Evolutionary conservation across 2,329 filamentous ascomycete species (phyloP), one percentile per base, ranked within the genome.

Genomic region (Talaromyces sp.): DNA sequence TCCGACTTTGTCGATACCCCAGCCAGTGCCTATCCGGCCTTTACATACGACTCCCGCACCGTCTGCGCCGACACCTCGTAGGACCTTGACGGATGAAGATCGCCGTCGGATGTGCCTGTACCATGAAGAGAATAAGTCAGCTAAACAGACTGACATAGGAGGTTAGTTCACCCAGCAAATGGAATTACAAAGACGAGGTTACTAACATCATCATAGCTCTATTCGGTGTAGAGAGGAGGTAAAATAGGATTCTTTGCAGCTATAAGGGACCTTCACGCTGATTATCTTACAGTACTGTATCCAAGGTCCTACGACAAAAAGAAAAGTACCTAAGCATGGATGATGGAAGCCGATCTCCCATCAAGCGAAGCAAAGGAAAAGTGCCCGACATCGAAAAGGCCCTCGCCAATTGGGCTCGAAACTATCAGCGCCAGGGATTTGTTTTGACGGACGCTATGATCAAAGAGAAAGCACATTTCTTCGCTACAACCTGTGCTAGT

Each of bases 221-320:
- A 75, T 99, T 99, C 79, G 94, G 93, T 41, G 95, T 99, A 61
- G 95, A 99, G 81, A 84, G 95, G 89, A 98, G 95, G 95, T 98
- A 88, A 68, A 68, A 68, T 24, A 22, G 9, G 19, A 14, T 22
- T 13, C 3, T 45, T 47, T 7, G 24, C 5, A 35, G 31, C 11
- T 57, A 60, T 72, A 64, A 33, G 31, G 24, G 43, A n/a, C 13
- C 24, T 45, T 37, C 13, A 62, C 58, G 19, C 62, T 67, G 37
- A 66, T 56, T 10, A n/a, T 31, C 39, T 3, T 9, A 59, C 77
- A 99, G 95, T 81, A 99, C 95, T 58, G 95, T 99, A n/a, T 99
- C 95, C 63, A 99, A 99, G 76, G 95, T 98, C 63, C 79, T 99
- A 69, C 89, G 94, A 62, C 90, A 97, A 73, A 96, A 94, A 80